Percentiles rank a stretch among this genome's conserved stretches.
Evolutionary conservation across 2,329 filamentous ascomycete genomes (phyloP).

Genomic region (Monilinia fructicola): DNA sequence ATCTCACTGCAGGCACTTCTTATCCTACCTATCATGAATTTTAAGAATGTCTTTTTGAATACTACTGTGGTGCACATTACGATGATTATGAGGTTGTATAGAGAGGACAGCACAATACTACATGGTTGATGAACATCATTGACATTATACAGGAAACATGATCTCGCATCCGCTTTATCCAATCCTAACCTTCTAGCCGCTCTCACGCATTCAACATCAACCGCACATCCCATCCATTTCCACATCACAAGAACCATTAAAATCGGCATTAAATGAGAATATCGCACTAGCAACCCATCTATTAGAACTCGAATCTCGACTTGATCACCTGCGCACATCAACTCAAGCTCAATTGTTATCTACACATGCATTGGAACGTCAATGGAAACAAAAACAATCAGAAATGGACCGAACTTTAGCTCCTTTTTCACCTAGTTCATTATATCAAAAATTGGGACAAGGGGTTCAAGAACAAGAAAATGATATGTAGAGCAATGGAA

Average conservation of each 20-base stretch:
- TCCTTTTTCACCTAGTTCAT: conserved; percentile 79
- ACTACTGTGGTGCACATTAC: neutral
- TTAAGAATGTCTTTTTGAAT: neutral
- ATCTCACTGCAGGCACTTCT: neutral
- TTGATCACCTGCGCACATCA: conserved; percentile 61
- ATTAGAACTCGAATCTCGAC: conserved; percentile 56
- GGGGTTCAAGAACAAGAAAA: conserved; percentile 82
- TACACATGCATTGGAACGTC: conserved; percentile 83
- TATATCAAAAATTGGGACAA: conserved; percentile 79
- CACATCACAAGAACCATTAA: conserved; percentile 63
- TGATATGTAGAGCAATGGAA: conserved; percentile 77
- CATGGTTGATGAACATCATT: conserved; percentile 27
- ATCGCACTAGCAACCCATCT: conserved; percentile 66
- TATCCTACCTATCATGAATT: conserved; percentile 8
- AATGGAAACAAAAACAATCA: conserved; percentile 84
- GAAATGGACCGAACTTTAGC: conserved; percentile 84
- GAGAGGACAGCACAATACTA: neutral
- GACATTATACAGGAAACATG: conserved; percentile 61
- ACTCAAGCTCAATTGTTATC: conserved; percentile 81
- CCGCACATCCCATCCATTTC: conserved; percentile 71
- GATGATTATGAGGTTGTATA: neutral
- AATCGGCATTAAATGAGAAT: conserved; percentile 68
- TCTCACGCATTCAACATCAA: conserved; percentile 65
- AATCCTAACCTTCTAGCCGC: conserved; percentile 67
- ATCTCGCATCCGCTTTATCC: conserved; percentile 69